Base-by-base conservation (phyloP, 2,329 filamentous ascomycete genomes). In the Aspergillus cejpii region DNA sequence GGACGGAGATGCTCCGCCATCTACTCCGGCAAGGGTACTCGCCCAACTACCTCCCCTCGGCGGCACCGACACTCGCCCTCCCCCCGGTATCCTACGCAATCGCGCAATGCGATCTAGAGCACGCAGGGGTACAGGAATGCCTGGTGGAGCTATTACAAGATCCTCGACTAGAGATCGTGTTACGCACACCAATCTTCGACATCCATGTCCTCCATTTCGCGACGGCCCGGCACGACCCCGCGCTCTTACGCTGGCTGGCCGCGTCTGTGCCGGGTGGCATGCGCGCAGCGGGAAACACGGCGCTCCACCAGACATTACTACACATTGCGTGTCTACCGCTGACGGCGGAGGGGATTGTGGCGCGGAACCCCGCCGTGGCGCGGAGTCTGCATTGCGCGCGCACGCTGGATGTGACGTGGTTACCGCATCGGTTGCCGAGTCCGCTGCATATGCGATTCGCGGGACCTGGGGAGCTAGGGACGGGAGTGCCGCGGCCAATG, bases 31-130 rank as follows among this genome's bases (percentile, higher is more conserved):
- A n/a, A 26, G 12, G 29, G 10, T 27, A 41, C 39, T 41, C 23
- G 14, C 27, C 39, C 11, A 41, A 41, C 27, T 36, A 41, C 17
- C 27, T 11, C 19, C 39, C 39, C 20, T 5, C 17, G 10, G 39
- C 28, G 27, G 39, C 27, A 17, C 39, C 39, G 5, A 41, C 28
- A 3, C 21, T 34, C 14, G 39, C 39, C 17, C 39, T 41, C 14
- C 39, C 39, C 4, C 39, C 28, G 26, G 24, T 23, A n/a, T 41
- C 39, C 5, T 41, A 21, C 23, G 39, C 28, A 10, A 36, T 41
- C 24, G 39, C 39, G 24, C 39, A 27, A 6, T 41, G 39, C 28
- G 39, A 41, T 7, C 19, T 34, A 27, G 4, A 2, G 2, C 3
- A 31, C 6, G 12, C 28, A 5, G 28, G 28, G 6, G 28, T 31